Evolutionary conservation across 306 rosid genomes (phyloP).

Genomic region (Biancaea sappan): DNA sequence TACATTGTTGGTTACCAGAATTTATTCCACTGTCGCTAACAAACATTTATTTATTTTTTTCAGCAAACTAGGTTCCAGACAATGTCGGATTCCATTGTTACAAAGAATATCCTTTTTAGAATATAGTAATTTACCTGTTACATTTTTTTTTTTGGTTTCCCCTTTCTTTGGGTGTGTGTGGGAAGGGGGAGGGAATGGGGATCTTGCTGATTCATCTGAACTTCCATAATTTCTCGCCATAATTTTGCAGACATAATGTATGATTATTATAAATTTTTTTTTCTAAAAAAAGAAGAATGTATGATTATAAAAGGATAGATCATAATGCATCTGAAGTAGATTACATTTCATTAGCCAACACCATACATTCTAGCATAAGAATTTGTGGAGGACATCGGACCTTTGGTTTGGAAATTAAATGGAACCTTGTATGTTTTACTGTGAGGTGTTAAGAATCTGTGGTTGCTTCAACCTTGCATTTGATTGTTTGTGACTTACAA

Average conservation of each 20-base stretch:
- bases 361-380: not conserved
- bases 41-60: slow-evolving; percentile 7
- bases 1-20: slow-evolving; percentile 26
- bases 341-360: not conserved
- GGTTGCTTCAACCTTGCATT: not conserved
- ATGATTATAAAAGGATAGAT: not conserved
- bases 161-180: too few species aligned
- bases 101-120: slow-evolving; percentile 66
- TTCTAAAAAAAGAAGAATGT: too few species aligned
- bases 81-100: slow-evolving; percentile 71
- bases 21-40: slow-evolving; percentile 35
- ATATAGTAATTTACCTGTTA: not conserved
- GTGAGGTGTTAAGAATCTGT: slow-evolving; percentile 1
- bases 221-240: not conserved
- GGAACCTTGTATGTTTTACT: slow-evolving; percentile 16
- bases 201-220: not conserved
- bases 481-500: slow-evolving; percentile 7
- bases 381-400: not conserved
- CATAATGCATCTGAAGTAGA: not conserved
- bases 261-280: too few species aligned
- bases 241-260: not conserved
- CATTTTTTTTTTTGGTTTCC: not conserved
- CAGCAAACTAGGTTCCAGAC: slow-evolving; percentile 81
- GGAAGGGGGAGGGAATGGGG: not conserved
- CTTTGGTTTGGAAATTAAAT: not conserved